These are phyloP conservation scores for Cicer bijugum DNA, from an alignment of 306 rosid genomes.

Conservation along the genomic window DNA sequence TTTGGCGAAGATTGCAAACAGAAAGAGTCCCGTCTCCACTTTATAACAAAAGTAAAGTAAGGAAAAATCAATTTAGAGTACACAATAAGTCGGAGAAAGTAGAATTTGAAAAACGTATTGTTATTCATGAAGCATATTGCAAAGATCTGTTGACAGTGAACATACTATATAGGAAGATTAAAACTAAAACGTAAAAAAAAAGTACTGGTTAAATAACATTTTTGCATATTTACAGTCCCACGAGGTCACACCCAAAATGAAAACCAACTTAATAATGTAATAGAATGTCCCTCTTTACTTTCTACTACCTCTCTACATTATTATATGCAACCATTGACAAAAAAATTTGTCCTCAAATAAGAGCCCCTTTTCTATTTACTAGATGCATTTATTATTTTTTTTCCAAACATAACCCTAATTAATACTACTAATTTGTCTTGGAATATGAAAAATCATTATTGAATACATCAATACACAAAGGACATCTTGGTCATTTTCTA, in stretches of 20 bases:
- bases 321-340: too few relatives aligned
- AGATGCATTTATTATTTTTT: too few relatives aligned
- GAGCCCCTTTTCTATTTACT: too few relatives aligned
- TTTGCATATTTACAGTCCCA: neutral
- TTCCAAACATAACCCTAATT: too few relatives aligned
- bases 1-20: slow-evolving; percentile 86
- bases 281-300: neutral
- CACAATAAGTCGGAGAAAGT: slow-evolving; percentile 26
- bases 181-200: neutral
- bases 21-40: slow-evolving; percentile 97
- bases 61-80: slow-evolving; percentile 2
- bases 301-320: neutral
- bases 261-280: slow-evolving; percentile 2
- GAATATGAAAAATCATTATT: too few relatives aligned
- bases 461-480: too few relatives aligned
- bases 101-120: neutral
- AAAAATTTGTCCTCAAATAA: too few relatives aligned
- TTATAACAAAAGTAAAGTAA: slow-evolving; percentile 40
- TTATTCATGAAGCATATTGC: slow-evolving; percentile 25
- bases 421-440: too few relatives aligned
- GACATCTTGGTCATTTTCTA: too few relatives aligned
- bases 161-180: slow-evolving; percentile 10
- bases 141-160: neutral
- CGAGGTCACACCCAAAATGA: neutral
- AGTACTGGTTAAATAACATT: neutral